These are phyloP conservation scores for Colletotrichum euphorbiae DNA, from an alignment of 2,329 filamentous ascomycete species.

Conservation along the genomic window DNA sequence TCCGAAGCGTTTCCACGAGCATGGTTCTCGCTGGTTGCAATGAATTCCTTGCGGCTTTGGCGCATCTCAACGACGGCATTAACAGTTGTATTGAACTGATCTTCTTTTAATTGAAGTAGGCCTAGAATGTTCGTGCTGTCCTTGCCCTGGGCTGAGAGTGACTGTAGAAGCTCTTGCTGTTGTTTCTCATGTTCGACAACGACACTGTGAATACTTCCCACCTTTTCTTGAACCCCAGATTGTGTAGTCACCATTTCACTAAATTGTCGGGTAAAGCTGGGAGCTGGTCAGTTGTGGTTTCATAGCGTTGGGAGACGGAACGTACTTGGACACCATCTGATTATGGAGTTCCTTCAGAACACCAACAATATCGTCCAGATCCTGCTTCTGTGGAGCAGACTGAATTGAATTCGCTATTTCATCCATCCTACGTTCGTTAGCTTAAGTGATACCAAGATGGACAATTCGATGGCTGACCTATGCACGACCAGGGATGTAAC, in stretches of 20 bases:
- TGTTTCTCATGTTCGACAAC: background rate
- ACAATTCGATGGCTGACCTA: background rate
- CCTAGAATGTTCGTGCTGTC: conserved; percentile 22
- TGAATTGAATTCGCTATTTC: conserved; percentile 8
- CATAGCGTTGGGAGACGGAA: background rate
- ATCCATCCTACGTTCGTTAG: conserved; percentile 17
- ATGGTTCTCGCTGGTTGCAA: background rate
- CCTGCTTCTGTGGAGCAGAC: background rate
- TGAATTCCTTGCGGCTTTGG: background rate
- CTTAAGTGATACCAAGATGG: no score
- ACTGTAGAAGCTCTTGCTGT: conserved; percentile 6
- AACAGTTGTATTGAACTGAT: background rate
- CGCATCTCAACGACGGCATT: conserved; percentile 7
- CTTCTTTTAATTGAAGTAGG: conserved; percentile 8
- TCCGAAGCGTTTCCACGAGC: background rate
- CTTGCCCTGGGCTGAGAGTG: conserved; percentile 32
- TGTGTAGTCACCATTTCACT: background rate
- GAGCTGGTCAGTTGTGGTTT: background rate
- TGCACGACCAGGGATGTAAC: background rate
- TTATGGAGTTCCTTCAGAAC: conserved; percentile 3
- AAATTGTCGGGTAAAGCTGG: conserved; percentile 6
- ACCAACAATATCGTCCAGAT: background rate
- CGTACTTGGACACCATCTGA: conserved; percentile 10
- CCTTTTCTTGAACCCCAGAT: conserved; percentile 1
- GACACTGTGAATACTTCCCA: conserved; percentile 13